phyloP scores from a whole-genome alignment of 2,329 filamentous ascomycete genomes.

The Fusarium napiforme region DNA sequence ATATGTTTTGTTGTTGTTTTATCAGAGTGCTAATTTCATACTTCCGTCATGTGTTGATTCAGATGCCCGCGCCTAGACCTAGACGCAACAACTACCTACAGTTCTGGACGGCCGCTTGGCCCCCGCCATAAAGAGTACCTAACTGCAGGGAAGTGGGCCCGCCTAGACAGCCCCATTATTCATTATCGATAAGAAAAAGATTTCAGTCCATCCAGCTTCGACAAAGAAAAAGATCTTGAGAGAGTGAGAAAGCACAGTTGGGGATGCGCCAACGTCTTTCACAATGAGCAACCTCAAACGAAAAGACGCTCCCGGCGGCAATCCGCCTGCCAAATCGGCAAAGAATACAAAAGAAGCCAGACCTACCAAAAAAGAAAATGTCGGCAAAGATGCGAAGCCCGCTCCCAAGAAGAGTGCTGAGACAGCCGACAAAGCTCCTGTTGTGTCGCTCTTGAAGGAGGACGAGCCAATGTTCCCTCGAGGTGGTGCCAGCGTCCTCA shows the following conservation, averaged over 20 bases:
- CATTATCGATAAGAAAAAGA: conserved; percentile 27
- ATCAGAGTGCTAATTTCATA: conserved; percentile 18
- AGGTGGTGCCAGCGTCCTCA: conserved; percentile 90
- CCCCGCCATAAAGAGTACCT: conserved; percentile 1
- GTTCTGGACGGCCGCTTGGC: neutral
- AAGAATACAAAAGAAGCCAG: conserved; percentile 59
- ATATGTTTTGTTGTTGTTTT: conserved; percentile 22
- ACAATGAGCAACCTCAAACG: conserved; percentile 68
- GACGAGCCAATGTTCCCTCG: conserved; percentile 93
- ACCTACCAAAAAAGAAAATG: conserved; percentile 59
- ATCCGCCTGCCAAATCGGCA: conserved; percentile 60
- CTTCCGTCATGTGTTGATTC: conserved; percentile 37
- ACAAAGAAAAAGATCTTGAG: conserved; percentile 18
- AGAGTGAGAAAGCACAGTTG: conserved; percentile 37
- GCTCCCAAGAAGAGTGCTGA: conserved; percentile 45
- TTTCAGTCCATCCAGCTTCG: conserved; percentile 7
- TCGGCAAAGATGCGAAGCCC: conserved; percentile 46
- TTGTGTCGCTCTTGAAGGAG: conserved; percentile 67
- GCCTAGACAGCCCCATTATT: conserved; percentile 2
- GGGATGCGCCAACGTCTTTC: conserved; percentile 45
- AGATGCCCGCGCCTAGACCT: conserved; percentile 26
- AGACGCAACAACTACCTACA: neutral
- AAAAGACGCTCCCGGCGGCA: conserved; percentile 66
- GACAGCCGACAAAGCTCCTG: conserved; percentile 48
- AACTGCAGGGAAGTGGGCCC: conserved; percentile 5